Evolutionary conservation across 257 asterid species (phyloP).

Genomic region (Pogostemon cablin): DNA sequence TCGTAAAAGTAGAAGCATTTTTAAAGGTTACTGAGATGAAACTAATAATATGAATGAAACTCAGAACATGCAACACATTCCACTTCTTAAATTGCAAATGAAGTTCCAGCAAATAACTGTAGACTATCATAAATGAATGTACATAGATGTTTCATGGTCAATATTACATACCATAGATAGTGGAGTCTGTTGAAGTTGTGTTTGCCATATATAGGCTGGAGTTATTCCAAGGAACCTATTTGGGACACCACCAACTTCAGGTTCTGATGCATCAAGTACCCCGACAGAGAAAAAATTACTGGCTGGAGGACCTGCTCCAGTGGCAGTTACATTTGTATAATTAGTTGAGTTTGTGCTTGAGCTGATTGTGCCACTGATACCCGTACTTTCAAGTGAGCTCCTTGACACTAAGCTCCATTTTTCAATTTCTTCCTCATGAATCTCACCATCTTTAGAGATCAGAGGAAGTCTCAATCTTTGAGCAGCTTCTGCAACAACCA

Average conservation of each 20-base stretch:
- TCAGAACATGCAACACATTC: constrained; percentile 21
- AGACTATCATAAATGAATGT: constrained; percentile 25
- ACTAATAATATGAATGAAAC: constrained; percentile 24
- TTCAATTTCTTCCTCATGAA: constrained; percentile 92
- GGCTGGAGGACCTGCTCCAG: constrained; percentile 50
- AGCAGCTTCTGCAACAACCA: constrained; percentile 90
- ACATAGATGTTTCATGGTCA: constrained; percentile 11
- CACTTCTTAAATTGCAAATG: constrained; percentile 23
- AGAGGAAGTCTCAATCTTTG: constrained; percentile 96
- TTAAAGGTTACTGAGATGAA: constrained; percentile 4
- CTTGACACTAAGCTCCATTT: constrained; percentile 82
- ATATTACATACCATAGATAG: constrained; percentile 62
- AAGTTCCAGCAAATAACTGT: constrained; percentile 13
- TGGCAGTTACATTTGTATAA: constrained; percentile 53
- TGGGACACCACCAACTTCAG: constrained; percentile 97
- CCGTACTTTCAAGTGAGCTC: constrained; percentile 84
- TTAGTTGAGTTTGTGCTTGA: constrained; percentile 81
- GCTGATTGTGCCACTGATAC: constrained; percentile 72
- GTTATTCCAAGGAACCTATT: constrained; percentile 93
- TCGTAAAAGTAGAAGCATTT: constrained; percentile 27
- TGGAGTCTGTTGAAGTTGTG: constrained; percentile 72
- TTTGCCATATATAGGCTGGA: constrained; percentile 88
- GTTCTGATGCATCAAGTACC: constrained; percentile 70
- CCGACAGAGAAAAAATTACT: constrained; percentile 41
- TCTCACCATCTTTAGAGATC: constrained; percentile 88